Percentiles rank a stretch among this genome's conserved stretches.
These are phyloP conservation scores for Boletus bicolor DNA, from an alignment of 768 basidiomycete species.

Conservation along the genomic window DNA sequence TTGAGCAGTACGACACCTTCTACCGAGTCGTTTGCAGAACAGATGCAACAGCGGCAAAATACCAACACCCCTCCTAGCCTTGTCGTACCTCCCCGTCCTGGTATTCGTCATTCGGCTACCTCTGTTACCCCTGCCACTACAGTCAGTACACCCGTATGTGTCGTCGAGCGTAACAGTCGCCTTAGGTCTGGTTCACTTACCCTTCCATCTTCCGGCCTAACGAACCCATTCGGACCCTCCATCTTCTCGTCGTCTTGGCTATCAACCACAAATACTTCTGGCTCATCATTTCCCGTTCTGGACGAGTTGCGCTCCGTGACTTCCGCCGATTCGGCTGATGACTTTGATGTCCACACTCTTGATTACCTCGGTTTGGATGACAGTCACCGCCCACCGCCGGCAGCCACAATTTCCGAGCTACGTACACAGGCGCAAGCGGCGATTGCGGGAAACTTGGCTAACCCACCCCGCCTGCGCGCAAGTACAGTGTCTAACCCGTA, in stretches of 20 bases:
- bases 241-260: slow-evolving; percentile 93
- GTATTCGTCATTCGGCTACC: slow-evolving; percentile 72
- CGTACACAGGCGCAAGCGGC: slow-evolving; percentile 89
- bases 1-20: slow-evolving; percentile 47
- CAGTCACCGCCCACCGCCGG: slow-evolving; percentile 63
- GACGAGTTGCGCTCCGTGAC: slow-evolving; percentile 81
- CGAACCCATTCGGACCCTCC: slow-evolving; percentile 82
- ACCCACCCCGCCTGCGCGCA: slow-evolving; percentile 78
- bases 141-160: slow-evolving; percentile 31
- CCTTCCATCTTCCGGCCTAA: slow-evolving; percentile 69
- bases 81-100: slow-evolving; percentile 55
- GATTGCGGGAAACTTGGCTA: slow-evolving; percentile 78
- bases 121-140: slow-evolving; percentile 56
- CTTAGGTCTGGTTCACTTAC: slow-evolving; percentile 92
- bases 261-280: slow-evolving; percentile 53
- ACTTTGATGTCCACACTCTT: slow-evolving; percentile 90
- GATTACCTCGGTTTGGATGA: slow-evolving; percentile 97
- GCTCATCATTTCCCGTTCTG: slow-evolving; percentile 59
- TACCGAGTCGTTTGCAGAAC: slow-evolving; percentile 48
- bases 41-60: slow-evolving; percentile 39
- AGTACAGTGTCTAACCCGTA: slow-evolving; percentile 95
- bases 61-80: slow-evolving; percentile 37
- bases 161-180: slow-evolving; percentile 70
- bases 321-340: slow-evolving; percentile 78
- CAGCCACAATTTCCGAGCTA: slow-evolving; percentile 85